Evolutionary conservation across 257 asterid species (phyloP), one percentile per base, ranked within the genome.

Genomic region (Solanum rostratum): DNA sequence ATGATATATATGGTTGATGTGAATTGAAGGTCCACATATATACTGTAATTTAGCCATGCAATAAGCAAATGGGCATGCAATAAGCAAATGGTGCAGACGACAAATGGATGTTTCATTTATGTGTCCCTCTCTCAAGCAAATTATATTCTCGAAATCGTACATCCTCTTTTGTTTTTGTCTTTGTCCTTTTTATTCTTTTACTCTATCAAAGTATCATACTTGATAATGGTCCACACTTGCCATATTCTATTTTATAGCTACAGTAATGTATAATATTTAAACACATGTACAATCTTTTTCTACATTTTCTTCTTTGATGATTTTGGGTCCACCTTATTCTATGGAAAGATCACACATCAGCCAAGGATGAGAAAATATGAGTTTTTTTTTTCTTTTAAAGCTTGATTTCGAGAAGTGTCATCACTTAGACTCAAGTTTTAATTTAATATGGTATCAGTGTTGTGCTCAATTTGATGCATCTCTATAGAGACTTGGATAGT

Each of bases 41-140:
- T 7, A 62, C 69, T 24, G 69, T 62, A 24, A 33, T 16, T 69
- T 69, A n/a, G 27, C 4, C 52, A 70, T 70, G 79, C 53, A 41
- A 63, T 63, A 63, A 33, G 49, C 76, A 68, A 68, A 68, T 33
- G 0, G 24, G 49, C 76, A 68, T 68, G 76, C 45, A 68, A n/a
- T n/a, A n/a, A n/a, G n/a, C n/a, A n/a, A n/a, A n/a, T 57, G 27
- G 63, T 39, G 68, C 93, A 85, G 85, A 83, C 80, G 91, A 90
- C 92, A 89, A 88, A 87, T 86, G 86, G 87, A 85, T 84, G 83
- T 85, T 88, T 84, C 87, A 59, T 81, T 85, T 85, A 85, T 33
- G 19, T 86, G 49, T 52, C 27, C 15, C 49, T 33, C 5, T 66
- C 7, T 1, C 16, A 7, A 33, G 16, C 14, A 66, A 66, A n/a